phyloP scores from a whole-genome alignment of 2,329 filamentous ascomycete species.

The Trematosphaeria pertusa region DNA sequence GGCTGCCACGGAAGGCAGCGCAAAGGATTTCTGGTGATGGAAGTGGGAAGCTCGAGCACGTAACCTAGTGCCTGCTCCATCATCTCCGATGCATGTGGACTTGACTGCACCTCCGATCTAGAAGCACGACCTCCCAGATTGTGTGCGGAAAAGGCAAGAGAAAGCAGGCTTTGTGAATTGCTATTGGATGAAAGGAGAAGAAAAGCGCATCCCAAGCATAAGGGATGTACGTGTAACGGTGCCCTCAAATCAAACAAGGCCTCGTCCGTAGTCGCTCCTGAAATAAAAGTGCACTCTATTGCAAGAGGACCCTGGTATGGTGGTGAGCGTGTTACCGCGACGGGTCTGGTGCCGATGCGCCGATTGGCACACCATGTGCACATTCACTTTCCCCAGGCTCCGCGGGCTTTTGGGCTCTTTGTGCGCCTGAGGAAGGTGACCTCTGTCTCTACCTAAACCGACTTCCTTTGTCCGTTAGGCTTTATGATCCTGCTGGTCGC shows the following conservation, averaged over 20 bases:
- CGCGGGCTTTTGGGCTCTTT: not conserved
- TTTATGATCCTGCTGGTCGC: slow-evolving; percentile 4
- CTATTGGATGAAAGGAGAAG: slow-evolving; percentile 17
- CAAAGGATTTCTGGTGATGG: slow-evolving; percentile 43
- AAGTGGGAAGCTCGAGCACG: slow-evolving; percentile 3
- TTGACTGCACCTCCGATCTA: slow-evolving; percentile 4
- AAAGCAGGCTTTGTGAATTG: not conserved
- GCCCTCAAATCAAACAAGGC: slow-evolving; percentile 22
- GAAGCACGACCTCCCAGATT: not conserved
- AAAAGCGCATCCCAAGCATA: slow-evolving; percentile 28
- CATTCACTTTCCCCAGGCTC: not conserved
- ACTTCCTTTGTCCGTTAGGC: slow-evolving; percentile 17
- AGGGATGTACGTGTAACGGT: slow-evolving; percentile 20
- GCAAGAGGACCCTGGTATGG: slow-evolving; percentile 11
- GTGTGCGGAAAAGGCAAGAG: not conserved
- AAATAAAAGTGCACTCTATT: slow-evolving; percentile 17
- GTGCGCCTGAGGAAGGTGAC: slow-evolving; percentile 1
- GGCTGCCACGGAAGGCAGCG: slow-evolving; percentile 24
- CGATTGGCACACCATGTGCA: slow-evolving; percentile 20
- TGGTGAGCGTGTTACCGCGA: slow-evolving; percentile 7
- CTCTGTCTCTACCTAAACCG: not conserved
- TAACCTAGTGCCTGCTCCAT: no score
- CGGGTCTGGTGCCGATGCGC: slow-evolving; percentile 10
- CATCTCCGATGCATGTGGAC: slow-evolving; percentile 16
- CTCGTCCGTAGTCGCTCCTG: slow-evolving; percentile 14